These are phyloP conservation scores for Kodamaea jinghongensis DNA, from an alignment of 805 yeast species.

Conservation along the genomic window DNA sequence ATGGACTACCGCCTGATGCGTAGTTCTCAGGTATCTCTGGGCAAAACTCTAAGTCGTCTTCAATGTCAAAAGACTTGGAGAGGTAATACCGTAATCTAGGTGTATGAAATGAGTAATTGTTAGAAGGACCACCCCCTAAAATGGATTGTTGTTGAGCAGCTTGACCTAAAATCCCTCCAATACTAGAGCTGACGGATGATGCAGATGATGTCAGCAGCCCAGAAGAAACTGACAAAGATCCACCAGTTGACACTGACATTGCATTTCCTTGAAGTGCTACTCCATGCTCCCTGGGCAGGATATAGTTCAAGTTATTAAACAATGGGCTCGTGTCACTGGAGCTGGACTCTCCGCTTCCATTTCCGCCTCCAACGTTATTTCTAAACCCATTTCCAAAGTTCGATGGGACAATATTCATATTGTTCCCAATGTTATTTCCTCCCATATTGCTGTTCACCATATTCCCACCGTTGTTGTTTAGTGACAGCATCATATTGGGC, in stretches of 20 bases:
- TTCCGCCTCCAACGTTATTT: slow-evolving; percentile 1
- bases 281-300: slow-evolving; percentile 16
- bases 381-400: too few species aligned
- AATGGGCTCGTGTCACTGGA: slow-evolving; percentile 24
- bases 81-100: slow-evolving; percentile 55
- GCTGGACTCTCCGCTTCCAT: slow-evolving; percentile 1
- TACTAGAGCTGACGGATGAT: background rate
- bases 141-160: slow-evolving; percentile 7
- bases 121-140: slow-evolving; percentile 12
- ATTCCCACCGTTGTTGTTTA: slow-evolving; percentile 7
- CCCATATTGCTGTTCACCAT: background rate
- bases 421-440: slow-evolving; percentile 7
- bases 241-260: slow-evolving; percentile 1
- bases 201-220: slow-evolving; percentile 2
- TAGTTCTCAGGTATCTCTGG: slow-evolving; percentile 50
- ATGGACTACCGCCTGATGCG: slow-evolving; percentile 24
- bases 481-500: slow-evolving; percentile 24
- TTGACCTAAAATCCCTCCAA: background rate
- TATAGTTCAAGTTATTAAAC: slow-evolving; percentile 26
- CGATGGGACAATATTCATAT: slow-evolving; percentile 14
- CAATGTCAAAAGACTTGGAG: slow-evolving; percentile 59
- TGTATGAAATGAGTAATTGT: slow-evolving; percentile 39
- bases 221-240: slow-evolving; percentile 2
- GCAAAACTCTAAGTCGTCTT: slow-evolving; percentile 64
- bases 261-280: slow-evolving; percentile 5